A percentile compares a stretch with the other conserved stretches of the same genome.
These are phyloP conservation scores for Colletotrichum horii DNA, from an alignment of 2,329 filamentous ascomycete genomes.

Conservation along the genomic window DNA sequence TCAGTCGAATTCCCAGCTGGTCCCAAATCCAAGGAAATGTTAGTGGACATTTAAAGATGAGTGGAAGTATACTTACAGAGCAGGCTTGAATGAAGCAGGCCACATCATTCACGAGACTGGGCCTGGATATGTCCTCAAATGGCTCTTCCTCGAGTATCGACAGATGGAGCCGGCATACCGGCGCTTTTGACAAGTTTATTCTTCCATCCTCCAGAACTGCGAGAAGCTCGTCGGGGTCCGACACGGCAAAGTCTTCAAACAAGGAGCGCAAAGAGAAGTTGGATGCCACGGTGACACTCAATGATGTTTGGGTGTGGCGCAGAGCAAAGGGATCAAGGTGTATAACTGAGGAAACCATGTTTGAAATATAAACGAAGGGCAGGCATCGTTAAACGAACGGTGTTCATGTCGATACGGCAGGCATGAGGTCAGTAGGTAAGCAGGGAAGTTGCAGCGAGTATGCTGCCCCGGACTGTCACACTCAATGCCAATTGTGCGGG, in stretches of 20 bases:
- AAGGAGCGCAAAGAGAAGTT: not conserved
- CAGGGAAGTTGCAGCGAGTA: not conserved
- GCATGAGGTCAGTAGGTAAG: not conserved
- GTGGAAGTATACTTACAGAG: not conserved
- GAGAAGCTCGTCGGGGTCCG: not conserved
- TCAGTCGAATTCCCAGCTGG: slow-evolving; percentile 4
- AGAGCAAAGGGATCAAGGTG: not conserved
- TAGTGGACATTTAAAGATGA: not conserved
- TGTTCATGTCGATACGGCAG: not conserved
- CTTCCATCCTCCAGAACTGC: not conserved
- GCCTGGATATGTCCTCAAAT: not conserved
- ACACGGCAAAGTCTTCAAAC: not conserved
- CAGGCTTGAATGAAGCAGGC: not conserved
- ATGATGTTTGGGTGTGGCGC: not conserved
- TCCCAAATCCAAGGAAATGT: not conserved
- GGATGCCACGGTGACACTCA: not conserved
- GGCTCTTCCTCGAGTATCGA: not conserved
- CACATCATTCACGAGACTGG: not conserved
- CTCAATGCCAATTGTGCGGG: not conserved
- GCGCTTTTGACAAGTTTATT: not conserved
- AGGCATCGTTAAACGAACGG: not conserved
- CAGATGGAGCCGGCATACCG: not conserved
- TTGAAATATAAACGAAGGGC: not conserved
- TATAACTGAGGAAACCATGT: not conserved
- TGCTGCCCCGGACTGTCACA: not conserved